These are phyloP conservation scores for Chenopodium album DNA, from an alignment of 148 eudicot species.

Conservation along the genomic window DNA sequence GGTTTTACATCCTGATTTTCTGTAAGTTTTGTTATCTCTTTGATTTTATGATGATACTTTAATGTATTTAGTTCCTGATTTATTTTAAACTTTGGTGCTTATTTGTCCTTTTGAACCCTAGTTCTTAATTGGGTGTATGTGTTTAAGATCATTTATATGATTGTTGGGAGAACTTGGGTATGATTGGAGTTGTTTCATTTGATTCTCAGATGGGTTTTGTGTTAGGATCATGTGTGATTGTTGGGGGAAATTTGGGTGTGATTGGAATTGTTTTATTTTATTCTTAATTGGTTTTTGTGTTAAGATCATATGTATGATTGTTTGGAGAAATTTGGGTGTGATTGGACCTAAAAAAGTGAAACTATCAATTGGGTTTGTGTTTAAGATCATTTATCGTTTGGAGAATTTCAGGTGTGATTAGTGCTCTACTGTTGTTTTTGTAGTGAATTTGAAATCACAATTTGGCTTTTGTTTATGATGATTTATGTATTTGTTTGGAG, in stretches of 20 bases:
- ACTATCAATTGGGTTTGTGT: neutral
- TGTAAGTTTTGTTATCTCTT: slow-evolving; percentile 13
- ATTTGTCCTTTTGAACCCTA: neutral
- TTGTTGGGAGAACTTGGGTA: slow-evolving; percentile 1
- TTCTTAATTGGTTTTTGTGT: neutral
- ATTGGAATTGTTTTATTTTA: neutral
- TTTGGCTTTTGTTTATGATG: neutral
- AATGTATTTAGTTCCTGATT: slow-evolving; percentile 4
- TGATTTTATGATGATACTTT: neutral
- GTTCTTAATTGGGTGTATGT: slow-evolving; percentile 10
- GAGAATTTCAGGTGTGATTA: neutral
- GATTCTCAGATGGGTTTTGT: neutral
- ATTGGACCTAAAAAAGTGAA: neutral
- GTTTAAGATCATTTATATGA: slow-evolving; percentile 10
- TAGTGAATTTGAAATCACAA: neutral
- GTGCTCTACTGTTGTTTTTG: neutral
- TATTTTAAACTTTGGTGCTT: neutral
- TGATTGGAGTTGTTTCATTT: neutral
- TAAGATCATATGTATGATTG: neutral
- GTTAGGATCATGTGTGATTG: neutral
- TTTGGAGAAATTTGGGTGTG: neutral
- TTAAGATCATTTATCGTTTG: slow-evolving; percentile 1
- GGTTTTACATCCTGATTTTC: slow-evolving; percentile 12
- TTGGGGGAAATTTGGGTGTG: neutral
- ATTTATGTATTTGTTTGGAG: slow-evolving; percentile 2